These are phyloP conservation scores for Forsythia suspensa DNA, from an alignment of 257 asterid species.

Conservation along the genomic window DNA sequence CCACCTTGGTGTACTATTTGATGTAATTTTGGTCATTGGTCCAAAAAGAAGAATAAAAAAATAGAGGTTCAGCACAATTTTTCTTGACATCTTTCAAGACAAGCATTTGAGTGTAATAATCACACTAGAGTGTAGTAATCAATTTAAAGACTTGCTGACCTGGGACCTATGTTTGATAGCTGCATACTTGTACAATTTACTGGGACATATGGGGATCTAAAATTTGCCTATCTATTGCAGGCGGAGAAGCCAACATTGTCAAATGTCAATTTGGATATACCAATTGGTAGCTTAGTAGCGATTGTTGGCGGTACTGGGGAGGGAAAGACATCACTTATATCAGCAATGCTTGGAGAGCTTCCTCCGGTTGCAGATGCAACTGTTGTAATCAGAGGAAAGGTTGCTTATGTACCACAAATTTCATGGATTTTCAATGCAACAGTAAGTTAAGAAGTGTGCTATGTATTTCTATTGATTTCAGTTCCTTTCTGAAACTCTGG, in stretches of 20 bases:
- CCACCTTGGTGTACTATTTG: background rate
- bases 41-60: background rate
- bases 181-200: conserved; percentile 10
- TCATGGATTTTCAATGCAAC: conserved; percentile 99
- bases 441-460: conserved; percentile 43
- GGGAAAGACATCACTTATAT: conserved; percentile 94
- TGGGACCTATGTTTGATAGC: conserved; percentile 15
- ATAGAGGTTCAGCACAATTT: background rate
- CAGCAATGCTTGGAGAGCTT: conserved; percentile 99
- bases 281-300: conserved; percentile 85
- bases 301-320: conserved; percentile 95
- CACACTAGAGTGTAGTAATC: background rate
- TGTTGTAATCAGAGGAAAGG: conserved; percentile 79
- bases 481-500: background rate
- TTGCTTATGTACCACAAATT: conserved; percentile 93
- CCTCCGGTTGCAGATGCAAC: conserved; percentile 69
- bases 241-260: conserved; percentile 76
- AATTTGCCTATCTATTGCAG: conserved; percentile 40
- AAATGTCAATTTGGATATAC: conserved; percentile 82
- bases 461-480: conserved; percentile 5
- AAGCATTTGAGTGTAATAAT: background rate
- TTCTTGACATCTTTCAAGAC: background rate
- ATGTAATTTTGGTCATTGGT: background rate
- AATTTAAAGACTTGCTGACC: background rate
- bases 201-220: conserved; percentile 4